phyloP scores from a whole-genome alignment of 2,329 filamentous ascomycete genomes.

The Arachnopeziza araneosa region DNA sequence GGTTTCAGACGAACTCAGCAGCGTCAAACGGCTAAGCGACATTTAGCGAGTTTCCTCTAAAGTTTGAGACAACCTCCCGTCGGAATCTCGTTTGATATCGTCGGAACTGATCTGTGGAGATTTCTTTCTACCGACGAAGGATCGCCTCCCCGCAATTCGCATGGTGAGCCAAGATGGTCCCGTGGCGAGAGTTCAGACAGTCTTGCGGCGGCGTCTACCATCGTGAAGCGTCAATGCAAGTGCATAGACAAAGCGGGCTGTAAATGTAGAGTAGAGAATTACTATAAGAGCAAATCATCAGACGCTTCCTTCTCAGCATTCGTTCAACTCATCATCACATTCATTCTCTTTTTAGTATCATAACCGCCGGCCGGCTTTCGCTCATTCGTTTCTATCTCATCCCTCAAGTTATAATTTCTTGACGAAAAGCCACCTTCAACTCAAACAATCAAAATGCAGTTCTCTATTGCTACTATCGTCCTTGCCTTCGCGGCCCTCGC shows the following conservation, averaged over 20 bases:
- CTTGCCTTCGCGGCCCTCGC: constrained; percentile 4
- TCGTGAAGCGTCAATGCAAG: background rate
- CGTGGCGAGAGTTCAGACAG: background rate
- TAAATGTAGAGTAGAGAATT: background rate
- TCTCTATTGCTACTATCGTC: background rate
- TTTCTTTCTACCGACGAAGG: background rate
- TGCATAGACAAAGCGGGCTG: background rate
- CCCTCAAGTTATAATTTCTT: no score
- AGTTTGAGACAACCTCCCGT: background rate
- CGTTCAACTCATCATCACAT: background rate
- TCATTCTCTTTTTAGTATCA: background rate
- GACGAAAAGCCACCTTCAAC: background rate
- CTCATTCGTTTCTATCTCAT: background rate
- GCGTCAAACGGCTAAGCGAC: background rate
- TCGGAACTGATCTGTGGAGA: background rate
- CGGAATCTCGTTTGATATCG: background rate
- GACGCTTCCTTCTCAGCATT: background rate
- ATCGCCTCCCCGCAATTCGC: background rate
- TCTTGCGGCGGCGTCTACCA: background rate
- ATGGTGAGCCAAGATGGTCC: background rate
- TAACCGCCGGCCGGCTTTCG: background rate
- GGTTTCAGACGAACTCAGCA: background rate
- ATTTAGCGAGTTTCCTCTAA: background rate
- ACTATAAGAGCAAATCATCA: background rate
- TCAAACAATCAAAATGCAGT: constrained; percentile 3